A percentile compares a stretch with the other conserved stretches of the same genome.
Conservation (phyloP, 176 grass and related monocot species). For the Aegilops bicornis region DNA sequence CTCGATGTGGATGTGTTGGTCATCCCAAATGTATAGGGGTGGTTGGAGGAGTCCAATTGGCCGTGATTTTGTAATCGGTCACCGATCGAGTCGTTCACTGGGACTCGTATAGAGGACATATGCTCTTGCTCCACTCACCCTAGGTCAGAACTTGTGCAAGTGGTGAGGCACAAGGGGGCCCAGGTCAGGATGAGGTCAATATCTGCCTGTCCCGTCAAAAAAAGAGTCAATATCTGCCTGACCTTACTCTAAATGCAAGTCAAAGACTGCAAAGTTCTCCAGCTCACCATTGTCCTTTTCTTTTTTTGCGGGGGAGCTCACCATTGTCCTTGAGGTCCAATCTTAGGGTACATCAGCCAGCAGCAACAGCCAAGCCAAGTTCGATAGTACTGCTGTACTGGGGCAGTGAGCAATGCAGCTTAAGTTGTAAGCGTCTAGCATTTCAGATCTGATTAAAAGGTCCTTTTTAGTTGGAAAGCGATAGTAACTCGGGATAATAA, state of each 20-base stretch:
- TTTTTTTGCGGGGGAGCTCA: constrained; percentile 3
- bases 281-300: constrained; percentile 25
- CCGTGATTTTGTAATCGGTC: no score
- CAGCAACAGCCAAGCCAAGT: constrained; percentile 21
- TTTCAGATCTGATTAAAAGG: background rate
- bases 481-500: background rate
- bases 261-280: constrained; percentile 23
- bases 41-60: no score
- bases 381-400: background rate
- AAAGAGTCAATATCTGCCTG: constrained; percentile 21
- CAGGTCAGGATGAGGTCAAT: constrained; percentile 33
- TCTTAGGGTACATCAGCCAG: background rate
- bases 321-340: constrained; percentile 33
- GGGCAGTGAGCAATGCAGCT: background rate
- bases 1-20: no score
- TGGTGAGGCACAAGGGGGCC: constrained; percentile 22
- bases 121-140: no score
- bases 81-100: no score
- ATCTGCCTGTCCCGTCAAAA: background rate
- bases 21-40: no score
- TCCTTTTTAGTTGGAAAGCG: constrained; percentile 27
- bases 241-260: constrained; percentile 14
- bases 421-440: background rate
- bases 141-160: background rate
- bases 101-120: no score